Evolutionary conservation across 441 rosid genomes (phyloP).

Genomic region (Pelargonium myrrhifolium): DNA sequence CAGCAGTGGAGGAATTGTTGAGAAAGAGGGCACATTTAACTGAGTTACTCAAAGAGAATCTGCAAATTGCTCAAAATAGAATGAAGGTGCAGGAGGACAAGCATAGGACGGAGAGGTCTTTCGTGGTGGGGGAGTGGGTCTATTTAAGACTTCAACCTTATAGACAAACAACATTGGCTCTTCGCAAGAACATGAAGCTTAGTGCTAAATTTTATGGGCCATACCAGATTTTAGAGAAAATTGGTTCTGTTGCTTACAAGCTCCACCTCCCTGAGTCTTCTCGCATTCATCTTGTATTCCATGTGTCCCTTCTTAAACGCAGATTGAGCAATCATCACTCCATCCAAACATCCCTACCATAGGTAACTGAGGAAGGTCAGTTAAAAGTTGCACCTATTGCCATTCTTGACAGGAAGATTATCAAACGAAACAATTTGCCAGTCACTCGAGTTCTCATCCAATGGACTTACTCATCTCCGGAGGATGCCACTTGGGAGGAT

Average conservation of each 20-base stretch:
- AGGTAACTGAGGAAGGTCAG: background rate
- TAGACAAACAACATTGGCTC: background rate
- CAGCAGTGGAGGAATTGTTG: rapidly evolving
- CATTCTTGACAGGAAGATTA: background rate
- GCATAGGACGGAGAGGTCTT: background rate
- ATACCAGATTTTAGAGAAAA: background rate
- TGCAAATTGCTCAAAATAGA: background rate
- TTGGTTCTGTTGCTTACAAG: background rate
- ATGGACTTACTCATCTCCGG: background rate
- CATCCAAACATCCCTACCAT: too few species aligned
- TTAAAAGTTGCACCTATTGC: background rate
- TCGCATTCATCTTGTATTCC: background rate
- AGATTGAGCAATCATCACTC: too few species aligned
- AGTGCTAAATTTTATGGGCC: constrained; percentile 10
- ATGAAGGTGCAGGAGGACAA: background rate
- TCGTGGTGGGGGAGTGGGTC: background rate
- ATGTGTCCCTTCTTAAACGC: background rate
- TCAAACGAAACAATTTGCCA: background rate
- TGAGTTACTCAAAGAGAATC: rapidly evolving
- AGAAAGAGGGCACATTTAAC: background rate
- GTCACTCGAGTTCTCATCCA: background rate
- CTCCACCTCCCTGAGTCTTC: background rate
- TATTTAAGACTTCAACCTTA: constrained; percentile 5
- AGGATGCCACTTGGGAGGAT: background rate
- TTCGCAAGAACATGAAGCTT: background rate